Evolutionary conservation across 2,329 filamentous ascomycete species (phyloP), one percentile per base, ranked within the genome.

Genomic region (Fragosphaeria purpurea): DNA sequence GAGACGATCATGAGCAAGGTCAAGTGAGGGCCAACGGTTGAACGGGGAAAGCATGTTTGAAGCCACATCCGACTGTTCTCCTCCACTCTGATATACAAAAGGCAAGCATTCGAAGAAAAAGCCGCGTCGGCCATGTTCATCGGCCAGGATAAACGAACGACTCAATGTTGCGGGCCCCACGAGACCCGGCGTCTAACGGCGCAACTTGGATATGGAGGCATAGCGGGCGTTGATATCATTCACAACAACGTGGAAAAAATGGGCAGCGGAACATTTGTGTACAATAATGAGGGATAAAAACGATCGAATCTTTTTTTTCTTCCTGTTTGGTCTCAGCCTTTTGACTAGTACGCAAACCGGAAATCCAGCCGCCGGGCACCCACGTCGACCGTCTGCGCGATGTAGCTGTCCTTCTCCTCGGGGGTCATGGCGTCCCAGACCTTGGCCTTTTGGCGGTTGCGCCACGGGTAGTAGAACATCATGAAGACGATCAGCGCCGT

Each of bases 1-100:
- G 91, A 97, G 69, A 97, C 93, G 3, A 87, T 98, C 55, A 96
- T 98, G 91, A 83, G 86, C 55, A 91, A 88, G 69, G 80, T 96
- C 46, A 93, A 90, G 68, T 94, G 22, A 62, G 42, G 32, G 22
- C 22, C 22, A 22, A 22, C 22, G 22, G 22, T 22, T 22, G 22
- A 22, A 22, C 22, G 2, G 22, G 22, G 22, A 22, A 22, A 22
- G 22, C 22, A 22, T 22, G 22, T 22, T 22, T 22, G n/a, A 35
- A 44, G 13, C 13, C 8, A 34, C 8, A 46, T 22, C 13, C 40
- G 40, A 42, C 22, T 5, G 40, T 10, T 33, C 30, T n/a, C 12
- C 7, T n/a, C n/a, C n/a, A n/a, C n/a, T n/a, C n/a, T n/a, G n/a
- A n/a, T n/a, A n/a, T 22, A 22, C 22, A 22, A 22, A 22, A 22